These are phyloP conservation scores for Cardamine occulta DNA, from an alignment of 345 rosid species.

Conservation along the genomic window DNA sequence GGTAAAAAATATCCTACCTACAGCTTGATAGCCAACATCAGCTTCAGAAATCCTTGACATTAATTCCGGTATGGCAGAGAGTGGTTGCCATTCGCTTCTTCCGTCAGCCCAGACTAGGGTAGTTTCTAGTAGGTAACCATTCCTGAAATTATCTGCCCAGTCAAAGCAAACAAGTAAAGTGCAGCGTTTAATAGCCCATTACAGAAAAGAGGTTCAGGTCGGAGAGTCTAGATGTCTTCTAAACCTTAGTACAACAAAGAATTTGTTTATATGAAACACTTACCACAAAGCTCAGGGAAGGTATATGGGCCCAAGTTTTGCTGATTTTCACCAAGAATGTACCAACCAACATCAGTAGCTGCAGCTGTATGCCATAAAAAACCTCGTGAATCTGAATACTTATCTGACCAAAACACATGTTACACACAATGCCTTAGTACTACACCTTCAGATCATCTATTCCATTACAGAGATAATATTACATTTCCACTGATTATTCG, in stretches of 20 bases:
- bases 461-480: neutral
- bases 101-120: conserved; percentile 90
- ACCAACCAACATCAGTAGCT: conserved; percentile 68
- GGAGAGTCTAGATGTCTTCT: neutral
- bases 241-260: neutral
- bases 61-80: conserved; percentile 72
- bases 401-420: neutral
- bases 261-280: conserved; percentile 28
- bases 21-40: conserved; percentile 39
- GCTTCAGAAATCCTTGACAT: conserved; percentile 52
- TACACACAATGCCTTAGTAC: conserved; percentile 23
- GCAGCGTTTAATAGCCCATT: conserved; percentile 51
- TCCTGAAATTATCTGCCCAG: conserved; percentile 83
- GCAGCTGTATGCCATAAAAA: conserved; percentile 27
- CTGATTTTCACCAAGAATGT: conserved; percentile 73
- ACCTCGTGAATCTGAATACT: neutral
- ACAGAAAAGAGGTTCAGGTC: conserved; percentile 55
- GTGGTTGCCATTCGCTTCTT: conserved; percentile 80
- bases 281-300: conserved; percentile 72
- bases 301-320: conserved; percentile 78
- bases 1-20: conserved; percentile 47
- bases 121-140: conserved; percentile 70
- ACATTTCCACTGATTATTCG: neutral
- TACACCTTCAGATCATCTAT: conserved; percentile 6
- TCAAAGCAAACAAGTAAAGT: conserved; percentile 54